These are phyloP conservation scores for Pseudogymnoascus sp. DNA, from an alignment of 2,329 filamentous ascomycete genomes.

Conservation along the genomic window DNA sequence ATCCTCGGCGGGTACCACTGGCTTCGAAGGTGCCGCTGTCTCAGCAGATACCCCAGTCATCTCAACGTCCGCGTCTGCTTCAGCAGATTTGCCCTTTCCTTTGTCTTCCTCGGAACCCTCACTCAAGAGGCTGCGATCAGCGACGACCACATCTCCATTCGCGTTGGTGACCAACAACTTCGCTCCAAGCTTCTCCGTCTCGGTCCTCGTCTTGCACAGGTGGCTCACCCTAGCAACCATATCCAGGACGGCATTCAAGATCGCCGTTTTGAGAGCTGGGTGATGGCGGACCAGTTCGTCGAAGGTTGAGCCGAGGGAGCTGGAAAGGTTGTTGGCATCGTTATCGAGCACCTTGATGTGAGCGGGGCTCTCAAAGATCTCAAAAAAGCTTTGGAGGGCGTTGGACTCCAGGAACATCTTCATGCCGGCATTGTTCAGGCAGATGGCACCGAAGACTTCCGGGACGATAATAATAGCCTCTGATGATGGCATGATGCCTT, in stretches of 20 bases:
- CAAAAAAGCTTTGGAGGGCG: slow-evolving; percentile 79
- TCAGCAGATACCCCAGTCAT: slow-evolving; percentile 50
- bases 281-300: slow-evolving; percentile 95
- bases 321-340: slow-evolving; percentile 61
- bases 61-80: slow-evolving; percentile 51
- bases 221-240: slow-evolving; percentile 79
- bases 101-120: slow-evolving; percentile 33
- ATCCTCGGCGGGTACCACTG: slow-evolving; percentile 13
- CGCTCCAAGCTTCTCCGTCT: slow-evolving; percentile 62
- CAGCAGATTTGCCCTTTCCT: slow-evolving; percentile 24
- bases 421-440: slow-evolving; percentile 79
- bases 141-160: slow-evolving; percentile 50
- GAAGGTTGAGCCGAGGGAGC: slow-evolving; percentile 71
- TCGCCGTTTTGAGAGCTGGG: slow-evolving; percentile 68
- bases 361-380: slow-evolving; percentile 89
- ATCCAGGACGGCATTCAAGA: slow-evolving; percentile 76
- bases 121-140: slow-evolving; percentile 34
- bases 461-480: slow-evolving; percentile 86
- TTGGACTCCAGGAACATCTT: slow-evolving; percentile 76
- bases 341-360: slow-evolving; percentile 79
- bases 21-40: slow-evolving; percentile 7
- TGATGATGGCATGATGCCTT: slow-evolving; percentile 73
- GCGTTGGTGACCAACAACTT: slow-evolving; percentile 62
- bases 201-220: slow-evolving; percentile 63
- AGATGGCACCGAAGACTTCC: slow-evolving; percentile 85